These are phyloP conservation scores for Yarrowia porcina DNA, from an alignment of 805 yeast species.

Conservation along the genomic window DNA sequence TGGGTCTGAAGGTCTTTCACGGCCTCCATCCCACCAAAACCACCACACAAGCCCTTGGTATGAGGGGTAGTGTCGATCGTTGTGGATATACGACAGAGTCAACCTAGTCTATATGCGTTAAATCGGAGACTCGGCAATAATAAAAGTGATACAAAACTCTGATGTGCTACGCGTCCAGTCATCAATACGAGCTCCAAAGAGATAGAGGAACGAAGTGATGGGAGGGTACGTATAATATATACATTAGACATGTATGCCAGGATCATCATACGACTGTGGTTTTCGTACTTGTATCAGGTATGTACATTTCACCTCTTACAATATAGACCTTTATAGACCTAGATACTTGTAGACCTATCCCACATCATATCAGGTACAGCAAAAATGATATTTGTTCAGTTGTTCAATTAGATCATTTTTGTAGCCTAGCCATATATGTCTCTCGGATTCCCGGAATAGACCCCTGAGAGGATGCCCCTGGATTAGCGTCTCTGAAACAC, in stretches of 20 bases:
- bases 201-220: too few relatives aligned
- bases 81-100: slow-evolving; percentile 20
- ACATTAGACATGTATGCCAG: too few relatives aligned
- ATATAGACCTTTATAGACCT: too few relatives aligned
- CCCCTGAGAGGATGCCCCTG: neutral
- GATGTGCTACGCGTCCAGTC: neutral
- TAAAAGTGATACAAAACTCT: neutral
- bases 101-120: slow-evolving; percentile 11
- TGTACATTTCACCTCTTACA: too few relatives aligned
- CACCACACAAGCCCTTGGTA: neutral
- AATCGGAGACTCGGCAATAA: slow-evolving; percentile 24
- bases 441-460: neutral
- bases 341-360: too few relatives aligned
- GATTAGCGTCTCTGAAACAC: neutral
- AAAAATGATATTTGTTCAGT: too few relatives aligned
- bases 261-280: too few relatives aligned
- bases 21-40: neutral
- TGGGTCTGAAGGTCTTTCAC: neutral
- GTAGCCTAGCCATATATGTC: neutral
- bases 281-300: too few relatives aligned
- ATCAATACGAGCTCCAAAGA: neutral
- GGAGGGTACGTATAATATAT: too few relatives aligned
- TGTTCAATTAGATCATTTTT: too few relatives aligned
- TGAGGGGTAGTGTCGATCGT: slow-evolving; percentile 24
- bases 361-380: too few relatives aligned